These are phyloP conservation scores for Geosmithia morbida DNA, from an alignment of 2,329 filamentous ascomycete genomes.

Conservation along the genomic window DNA sequence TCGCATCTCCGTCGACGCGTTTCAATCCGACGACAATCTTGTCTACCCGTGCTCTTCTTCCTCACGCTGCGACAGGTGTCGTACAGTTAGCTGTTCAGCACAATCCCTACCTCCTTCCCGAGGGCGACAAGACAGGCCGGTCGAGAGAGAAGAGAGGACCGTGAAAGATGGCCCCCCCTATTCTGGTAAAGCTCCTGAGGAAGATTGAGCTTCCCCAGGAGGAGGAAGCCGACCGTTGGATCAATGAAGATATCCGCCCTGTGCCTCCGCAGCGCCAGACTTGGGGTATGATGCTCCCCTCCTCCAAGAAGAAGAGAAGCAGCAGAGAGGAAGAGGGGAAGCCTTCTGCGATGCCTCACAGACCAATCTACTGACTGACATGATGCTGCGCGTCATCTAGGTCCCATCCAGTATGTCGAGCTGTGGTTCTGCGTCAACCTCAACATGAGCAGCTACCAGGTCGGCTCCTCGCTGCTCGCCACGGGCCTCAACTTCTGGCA, in stretches of 20 bases:
- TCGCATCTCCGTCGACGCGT: background rate
- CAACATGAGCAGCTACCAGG: slow-evolving; percentile 25
- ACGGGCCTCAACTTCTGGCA: slow-evolving; percentile 26
- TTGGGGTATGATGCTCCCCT: slow-evolving; percentile 16
- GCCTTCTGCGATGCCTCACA: too few relatives aligned
- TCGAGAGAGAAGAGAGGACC: too few relatives aligned
- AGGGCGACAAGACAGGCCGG: too few relatives aligned
- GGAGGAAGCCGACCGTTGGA: background rate
- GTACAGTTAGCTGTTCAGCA: too few relatives aligned
- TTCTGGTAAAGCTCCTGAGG: background rate
- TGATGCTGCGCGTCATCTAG: background rate
- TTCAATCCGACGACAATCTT: background rate
- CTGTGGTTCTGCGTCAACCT: slow-evolving; percentile 22
- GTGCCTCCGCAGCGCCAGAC: slow-evolving; percentile 25
- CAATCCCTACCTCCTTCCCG: too few relatives aligned
- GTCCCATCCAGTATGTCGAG: background rate
- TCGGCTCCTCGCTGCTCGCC: slow-evolving; percentile 24
- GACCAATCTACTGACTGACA: background rate
- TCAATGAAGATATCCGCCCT: slow-evolving; percentile 35
- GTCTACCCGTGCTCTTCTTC: too few relatives aligned
- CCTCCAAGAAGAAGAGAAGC: too few relatives aligned
- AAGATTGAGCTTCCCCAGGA: background rate
- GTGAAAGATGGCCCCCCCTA: slow-evolving; percentile 2
- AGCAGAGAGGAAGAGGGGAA: too few relatives aligned
- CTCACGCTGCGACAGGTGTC: too few relatives aligned